Conservation (phyloP, 352 stramenopile species). For the Globisporangium parvum region DNA sequence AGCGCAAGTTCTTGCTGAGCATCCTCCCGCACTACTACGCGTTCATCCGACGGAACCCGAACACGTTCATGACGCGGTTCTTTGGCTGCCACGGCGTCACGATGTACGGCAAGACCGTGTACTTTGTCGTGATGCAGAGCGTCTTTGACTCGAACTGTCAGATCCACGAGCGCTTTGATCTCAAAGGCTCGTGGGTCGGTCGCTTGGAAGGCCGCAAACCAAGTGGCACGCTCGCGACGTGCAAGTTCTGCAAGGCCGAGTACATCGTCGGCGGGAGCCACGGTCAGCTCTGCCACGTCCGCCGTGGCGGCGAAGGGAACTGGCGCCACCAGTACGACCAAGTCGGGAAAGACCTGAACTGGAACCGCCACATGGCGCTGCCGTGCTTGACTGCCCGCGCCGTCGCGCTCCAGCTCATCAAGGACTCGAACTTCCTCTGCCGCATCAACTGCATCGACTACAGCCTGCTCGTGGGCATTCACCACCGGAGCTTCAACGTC, state of each 20-base stretch:
- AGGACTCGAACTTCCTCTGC: constrained; percentile 88
- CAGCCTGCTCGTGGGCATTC: constrained; percentile 91
- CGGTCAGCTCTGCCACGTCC: constrained; percentile 60
- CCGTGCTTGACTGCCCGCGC: constrained; percentile 41
- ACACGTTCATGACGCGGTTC: constrained; percentile 79
- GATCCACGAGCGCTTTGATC: constrained; percentile 78
- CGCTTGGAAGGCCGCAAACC: constrained; percentile 67
- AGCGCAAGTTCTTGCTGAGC: constrained; percentile 65
- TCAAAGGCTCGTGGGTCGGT: constrained; percentile 85
- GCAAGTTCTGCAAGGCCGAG: constrained; percentile 69
- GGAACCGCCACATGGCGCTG: constrained; percentile 76
- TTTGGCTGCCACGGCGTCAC: constrained; percentile 77
- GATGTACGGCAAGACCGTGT: constrained; percentile 83
- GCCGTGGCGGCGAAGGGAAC: constrained; percentile 54
- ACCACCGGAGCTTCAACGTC: constrained; percentile 85
- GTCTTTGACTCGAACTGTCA: constrained; percentile 73
- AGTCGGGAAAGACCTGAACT: constrained; percentile 81
- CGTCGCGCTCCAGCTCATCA: constrained; percentile 66
- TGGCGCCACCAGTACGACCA: constrained; percentile 73
- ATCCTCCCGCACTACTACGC: constrained; percentile 72
- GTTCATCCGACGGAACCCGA: constrained; percentile 54
- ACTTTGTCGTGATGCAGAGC: constrained; percentile 84
- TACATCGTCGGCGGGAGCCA: constrained; percentile 65
- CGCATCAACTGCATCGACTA: constrained; percentile 95
- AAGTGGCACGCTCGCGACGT: constrained; percentile 54